Evolutionary conservation across 805 yeast species (phyloP), one percentile per base, ranked within the genome.

Genomic region (Suhomyces emberorum): DNA sequence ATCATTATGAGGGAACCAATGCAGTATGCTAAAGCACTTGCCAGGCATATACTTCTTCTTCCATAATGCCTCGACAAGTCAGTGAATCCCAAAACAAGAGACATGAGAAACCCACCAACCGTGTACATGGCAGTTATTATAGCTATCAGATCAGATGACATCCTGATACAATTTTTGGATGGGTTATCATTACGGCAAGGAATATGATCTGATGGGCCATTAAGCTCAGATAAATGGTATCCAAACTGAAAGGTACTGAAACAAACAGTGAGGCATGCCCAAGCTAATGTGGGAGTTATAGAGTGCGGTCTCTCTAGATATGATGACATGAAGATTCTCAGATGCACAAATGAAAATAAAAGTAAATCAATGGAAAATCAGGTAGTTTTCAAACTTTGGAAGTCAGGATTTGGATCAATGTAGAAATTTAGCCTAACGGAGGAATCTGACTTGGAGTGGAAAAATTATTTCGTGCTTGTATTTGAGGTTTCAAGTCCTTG

Each of bases 241-340:
- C 71, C 70, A 46, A 64, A 63, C 42, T 62, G 67, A 15, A 65
- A 43, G 4, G 70, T 64, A 30, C 69, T 56, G 28, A 63, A 37
- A 35, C 65, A 54, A 10, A 61, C 54, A 9, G 63, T 50, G 15
- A 53, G 48, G 10, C 66, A 59, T 16, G 71, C 59, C 66, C 68
- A 63, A 0, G 52, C 64, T 12, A 65, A 45, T 15, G 47, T 48
- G 35, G 49, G 42, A 1, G 69, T 64, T 21, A 64, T 54, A 25
- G 28, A 33, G 29, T 58, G 63, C 5, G 43, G 48, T 11, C 40
- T 28, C 7, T 46, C 42, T 20, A 47, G 38, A 18, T 15, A 32
- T 15, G 26, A 23, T 14, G 26, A 23, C 26, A 23, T 23, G n/a
- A n/a, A n/a, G n/a, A n/a, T n/a, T n/a, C n/a, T n/a, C n/a, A n/a